Conservation (phyloP, 1,284 basidiomycete species). For the Exobasidium rhododendri region DNA sequence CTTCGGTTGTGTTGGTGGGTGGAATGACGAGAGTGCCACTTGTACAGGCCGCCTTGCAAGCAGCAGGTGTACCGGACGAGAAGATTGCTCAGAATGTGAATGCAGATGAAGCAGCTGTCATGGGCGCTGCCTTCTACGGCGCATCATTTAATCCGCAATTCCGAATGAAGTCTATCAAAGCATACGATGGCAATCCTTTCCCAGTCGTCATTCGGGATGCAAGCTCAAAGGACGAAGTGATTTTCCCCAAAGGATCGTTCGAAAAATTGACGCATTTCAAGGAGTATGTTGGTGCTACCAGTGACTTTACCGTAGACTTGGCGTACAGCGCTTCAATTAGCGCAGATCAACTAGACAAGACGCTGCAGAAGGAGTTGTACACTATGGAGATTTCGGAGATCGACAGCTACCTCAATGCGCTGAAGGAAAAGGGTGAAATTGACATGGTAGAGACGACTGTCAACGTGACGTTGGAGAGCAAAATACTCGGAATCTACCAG, state of each 20-base stretch:
- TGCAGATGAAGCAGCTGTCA: conserved; percentile 91
- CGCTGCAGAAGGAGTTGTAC: conserved; percentile 23
- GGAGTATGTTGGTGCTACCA: conserved; percentile 30
- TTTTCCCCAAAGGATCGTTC: conserved; percentile 42
- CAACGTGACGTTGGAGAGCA: conserved; percentile 41
- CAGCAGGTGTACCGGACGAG: conserved; percentile 46
- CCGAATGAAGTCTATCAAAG: conserved; percentile 89
- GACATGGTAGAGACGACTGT: conserved; percentile 40
- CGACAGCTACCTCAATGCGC: conserved; percentile 30
- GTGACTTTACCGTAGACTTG: conserved; percentile 44
- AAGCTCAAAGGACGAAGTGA: conserved; percentile 29
- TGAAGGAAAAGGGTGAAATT: conserved; percentile 38
- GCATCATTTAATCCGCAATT: conserved; percentile 85
- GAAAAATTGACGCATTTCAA: conserved; percentile 22
- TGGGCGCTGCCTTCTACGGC: conserved; percentile 86
- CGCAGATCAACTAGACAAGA: conserved; percentile 10
- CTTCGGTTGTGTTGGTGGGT: conserved; percentile 85
- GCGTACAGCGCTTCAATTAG: conserved; percentile 24
- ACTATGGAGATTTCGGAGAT: conserved; percentile 40
- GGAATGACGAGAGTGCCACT: conserved; percentile 86
- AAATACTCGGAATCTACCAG: conserved; percentile 41
- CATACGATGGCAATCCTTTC: conserved; percentile 63
- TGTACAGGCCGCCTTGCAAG: conserved; percentile 65
- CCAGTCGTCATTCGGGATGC: conserved; percentile 33
- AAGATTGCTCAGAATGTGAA: conserved; percentile 74